Conservation (phyloP, 805 yeast species). For the Lipomyces mesembrius region DNA sequence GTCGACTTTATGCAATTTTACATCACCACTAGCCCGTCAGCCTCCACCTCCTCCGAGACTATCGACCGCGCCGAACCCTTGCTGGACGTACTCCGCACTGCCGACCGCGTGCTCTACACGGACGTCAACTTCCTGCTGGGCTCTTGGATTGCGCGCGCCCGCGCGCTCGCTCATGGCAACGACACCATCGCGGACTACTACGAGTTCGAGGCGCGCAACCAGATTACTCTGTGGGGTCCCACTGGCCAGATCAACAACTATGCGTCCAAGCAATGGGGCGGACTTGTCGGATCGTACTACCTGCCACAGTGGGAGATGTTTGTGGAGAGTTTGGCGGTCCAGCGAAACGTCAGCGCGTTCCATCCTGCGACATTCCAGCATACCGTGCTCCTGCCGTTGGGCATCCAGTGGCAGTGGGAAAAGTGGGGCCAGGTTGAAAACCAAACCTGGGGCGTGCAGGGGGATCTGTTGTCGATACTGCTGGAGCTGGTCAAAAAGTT, state of each 20-base stretch:
- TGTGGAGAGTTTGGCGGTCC: not conserved
- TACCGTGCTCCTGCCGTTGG: not conserved
- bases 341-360: constrained; percentile 1
- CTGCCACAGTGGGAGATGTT: constrained; percentile 2
- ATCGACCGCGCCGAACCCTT: not conserved
- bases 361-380: not conserved
- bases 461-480: not conserved
- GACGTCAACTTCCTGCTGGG: constrained; percentile 2
- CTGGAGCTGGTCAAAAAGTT: not conserved
- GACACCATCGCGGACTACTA: constrained; percentile 3
- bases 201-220: constrained; percentile 1
- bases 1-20: not conserved
- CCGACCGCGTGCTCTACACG: not conserved
- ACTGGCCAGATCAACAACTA: constrained; percentile 1
- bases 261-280: constrained; percentile 1
- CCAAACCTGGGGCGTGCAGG: not conserved
- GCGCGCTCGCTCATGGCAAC: not conserved
- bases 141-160: not conserved
- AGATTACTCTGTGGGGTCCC: constrained; percentile 3
- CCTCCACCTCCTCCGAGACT: not conserved
- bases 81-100: not conserved
- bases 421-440: not conserved
- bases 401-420: not conserved
- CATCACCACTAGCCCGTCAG: not conserved
- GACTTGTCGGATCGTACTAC: not conserved